Percentiles rank a stretch among this genome's conserved stretches.
Evolutionary conservation across 768 basidiomycete species (phyloP).

Genomic region (Tulasnella calospora): DNA sequence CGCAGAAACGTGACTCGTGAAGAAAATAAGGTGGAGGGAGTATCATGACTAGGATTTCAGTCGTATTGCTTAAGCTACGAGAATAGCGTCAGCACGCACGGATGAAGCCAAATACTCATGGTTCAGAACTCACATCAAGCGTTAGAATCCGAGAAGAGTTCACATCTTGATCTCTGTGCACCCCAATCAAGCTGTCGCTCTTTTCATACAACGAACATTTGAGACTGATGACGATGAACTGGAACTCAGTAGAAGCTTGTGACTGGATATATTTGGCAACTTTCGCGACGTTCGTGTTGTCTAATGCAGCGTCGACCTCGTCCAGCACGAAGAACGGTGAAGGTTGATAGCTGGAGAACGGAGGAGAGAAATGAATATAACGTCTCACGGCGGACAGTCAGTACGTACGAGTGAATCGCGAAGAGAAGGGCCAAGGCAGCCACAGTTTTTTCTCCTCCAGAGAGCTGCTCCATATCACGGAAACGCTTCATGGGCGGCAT

Average conservation of each 20-base stretch:
- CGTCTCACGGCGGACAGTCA: neutral
- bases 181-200: constrained; percentile 88
- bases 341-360: constrained; percentile 72
- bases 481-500: constrained; percentile 99
- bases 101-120: neutral
- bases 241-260: constrained; percentile 80
- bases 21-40: neutral
- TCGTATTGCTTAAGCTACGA: neutral
- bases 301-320: constrained; percentile 94
- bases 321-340: constrained; percentile 98
- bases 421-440: constrained; percentile 95
- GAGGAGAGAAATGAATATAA: neutral
- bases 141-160: constrained; percentile 90
- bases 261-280: constrained; percentile 87
- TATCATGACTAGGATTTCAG: neutral
- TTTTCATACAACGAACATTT: constrained; percentile 90
- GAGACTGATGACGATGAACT: constrained; percentile 95
- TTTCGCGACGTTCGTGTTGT: constrained; percentile 97
- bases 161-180: constrained; percentile 89
- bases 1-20: neutral
- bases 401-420: constrained; percentile 81
- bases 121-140: constrained; percentile 60
- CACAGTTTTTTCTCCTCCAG: constrained; percentile 97
- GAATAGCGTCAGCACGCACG: neutral
- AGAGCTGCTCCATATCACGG: constrained; percentile 97